Evolutionary conservation across 176 grass and related monocot species (phyloP).

Genomic region (Triticum dicoccoides): DNA sequence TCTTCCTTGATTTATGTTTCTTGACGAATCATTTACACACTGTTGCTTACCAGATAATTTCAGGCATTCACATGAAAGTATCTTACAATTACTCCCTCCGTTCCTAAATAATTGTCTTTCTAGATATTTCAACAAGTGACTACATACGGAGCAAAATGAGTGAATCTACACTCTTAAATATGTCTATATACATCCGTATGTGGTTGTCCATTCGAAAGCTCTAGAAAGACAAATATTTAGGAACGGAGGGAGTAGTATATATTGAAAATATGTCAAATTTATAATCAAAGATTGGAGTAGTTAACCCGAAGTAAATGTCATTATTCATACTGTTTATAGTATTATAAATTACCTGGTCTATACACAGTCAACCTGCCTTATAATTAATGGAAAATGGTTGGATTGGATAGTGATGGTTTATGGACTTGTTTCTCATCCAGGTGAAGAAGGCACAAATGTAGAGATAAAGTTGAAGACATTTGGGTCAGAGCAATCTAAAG

Average conservation of each 20-base stretch:
- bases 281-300: background rate
- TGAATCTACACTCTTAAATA: too few species aligned
- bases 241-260: too few species aligned
- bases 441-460: constrained; percentile 98
- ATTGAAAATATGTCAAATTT: background rate
- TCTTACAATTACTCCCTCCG: background rate
- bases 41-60: background rate
- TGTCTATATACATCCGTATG: too few species aligned
- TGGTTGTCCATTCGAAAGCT: too few species aligned
- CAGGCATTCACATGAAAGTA: background rate
- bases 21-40: background rate
- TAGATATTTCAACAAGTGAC: too few species aligned
- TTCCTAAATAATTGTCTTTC: too few species aligned
- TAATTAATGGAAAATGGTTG: background rate
- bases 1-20: constrained; percentile 4
- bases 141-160: too few species aligned
- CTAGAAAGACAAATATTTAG: too few species aligned
- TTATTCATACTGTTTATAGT: background rate
- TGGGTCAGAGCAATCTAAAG: constrained; percentile 59
- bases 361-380: background rate
- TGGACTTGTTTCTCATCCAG: constrained; percentile 46
- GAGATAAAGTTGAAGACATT: constrained; percentile 99
- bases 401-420: constrained; percentile 21
- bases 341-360: constrained; percentile 25
- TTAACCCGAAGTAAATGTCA: background rate